These are phyloP conservation scores for Orbilia oligospora DNA, from an alignment of 2,329 filamentous ascomycete genomes.

Conservation along the genomic window DNA sequence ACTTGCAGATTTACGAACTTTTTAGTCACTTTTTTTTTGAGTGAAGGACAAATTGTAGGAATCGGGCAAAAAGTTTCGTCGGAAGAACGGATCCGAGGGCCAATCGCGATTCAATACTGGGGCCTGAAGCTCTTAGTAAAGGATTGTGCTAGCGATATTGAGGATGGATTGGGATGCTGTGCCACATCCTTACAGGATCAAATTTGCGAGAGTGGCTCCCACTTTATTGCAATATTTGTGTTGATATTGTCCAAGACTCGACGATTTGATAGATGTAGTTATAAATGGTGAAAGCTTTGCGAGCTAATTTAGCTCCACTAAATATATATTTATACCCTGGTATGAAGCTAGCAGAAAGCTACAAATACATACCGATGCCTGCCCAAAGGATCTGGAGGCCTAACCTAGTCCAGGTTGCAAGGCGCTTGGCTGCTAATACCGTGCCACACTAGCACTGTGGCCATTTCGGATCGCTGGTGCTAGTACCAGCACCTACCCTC, in stretches of 20 bases:
- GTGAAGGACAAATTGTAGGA: background rate
- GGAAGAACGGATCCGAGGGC: background rate
- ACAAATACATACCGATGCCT: no score
- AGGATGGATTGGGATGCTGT: background rate
- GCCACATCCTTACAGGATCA: background rate
- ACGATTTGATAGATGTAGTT: no score
- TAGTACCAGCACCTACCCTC: no score
- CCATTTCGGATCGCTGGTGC: no score
- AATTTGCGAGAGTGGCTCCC: background rate
- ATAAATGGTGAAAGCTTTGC: no score
- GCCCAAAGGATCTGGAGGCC: no score
- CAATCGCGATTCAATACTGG: background rate
- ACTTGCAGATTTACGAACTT: background rate
- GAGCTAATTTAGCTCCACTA: no score
- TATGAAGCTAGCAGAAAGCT: no score
- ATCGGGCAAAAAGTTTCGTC: background rate
- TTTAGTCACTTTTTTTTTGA: background rate
- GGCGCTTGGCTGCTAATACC: no score
- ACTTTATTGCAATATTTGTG: background rate
- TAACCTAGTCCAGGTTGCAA: no score
- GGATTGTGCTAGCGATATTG: background rate
- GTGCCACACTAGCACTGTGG: no score
- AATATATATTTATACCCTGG: no score
- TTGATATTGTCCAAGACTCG: background rate
- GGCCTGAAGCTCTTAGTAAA: background rate